Base-by-base conservation (phyloP, 257 asterid genomes). In the Perilla frutescens region DNA sequence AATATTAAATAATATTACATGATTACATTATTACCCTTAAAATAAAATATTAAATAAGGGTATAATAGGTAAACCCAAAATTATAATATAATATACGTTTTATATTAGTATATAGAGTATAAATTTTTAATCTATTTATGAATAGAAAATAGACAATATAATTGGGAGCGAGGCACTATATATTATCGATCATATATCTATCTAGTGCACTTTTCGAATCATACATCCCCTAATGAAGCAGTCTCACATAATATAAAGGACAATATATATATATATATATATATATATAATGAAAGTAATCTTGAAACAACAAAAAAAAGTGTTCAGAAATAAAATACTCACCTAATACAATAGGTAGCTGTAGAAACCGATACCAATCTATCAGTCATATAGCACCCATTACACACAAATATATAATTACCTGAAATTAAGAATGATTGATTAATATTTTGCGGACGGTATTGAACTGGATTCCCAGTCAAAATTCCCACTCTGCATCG, bases 391-490 rank as follows among this genome's bases (percentile, higher is more conserved):
- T n/a, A 36, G 9, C 41, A 58, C 5, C 64, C 9, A 10, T 60
- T 36, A 36, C 47, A 60, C 48, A 37, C 0, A 37, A 20, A 20
- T 37, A 60, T 3, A 20, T 20, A 20, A 10, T 58, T n/a, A 60
- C 66, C 66, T 60, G 13, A 37, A 60, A 37, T 5, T 32, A 3
- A 2, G 8, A 32, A 5, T 7, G 2, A 7, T 7, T 39, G 32
- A 1, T 90, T 81, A 88, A 59, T 85, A 88, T 75, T 84, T 88
- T 0, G 83, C 82, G 0, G 90, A 87, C 9, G 89, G 90, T 15
- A 88, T 84, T 0, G 87, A 78, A 1, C 15, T 26, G 1, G 69
- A 63, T 5, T 84, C 91, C 96, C 96, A 90, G 31, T 81, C 73
- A 9, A 60, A 34, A 63, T 76, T 83, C 1, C 73, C 82, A 4